phyloP scores from a whole-genome alignment of 495 filamentous ascomycete genomes.

The Penicillium longicatenatum region DNA sequence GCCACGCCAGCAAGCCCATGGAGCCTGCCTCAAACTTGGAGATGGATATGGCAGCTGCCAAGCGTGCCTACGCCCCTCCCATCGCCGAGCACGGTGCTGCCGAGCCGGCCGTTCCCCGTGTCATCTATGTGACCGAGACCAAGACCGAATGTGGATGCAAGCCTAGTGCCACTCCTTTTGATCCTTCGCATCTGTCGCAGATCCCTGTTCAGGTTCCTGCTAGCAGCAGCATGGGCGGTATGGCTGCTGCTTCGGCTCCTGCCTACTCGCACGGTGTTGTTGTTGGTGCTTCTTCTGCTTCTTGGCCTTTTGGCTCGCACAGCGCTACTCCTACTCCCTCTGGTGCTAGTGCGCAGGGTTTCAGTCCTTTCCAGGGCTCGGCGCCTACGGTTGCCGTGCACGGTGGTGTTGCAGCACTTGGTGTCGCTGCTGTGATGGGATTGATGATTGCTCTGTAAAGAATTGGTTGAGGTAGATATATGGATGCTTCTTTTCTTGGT shows the following conservation, averaged over 20 bases:
- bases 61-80: slow-evolving; percentile 23
- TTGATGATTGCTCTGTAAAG: slow-evolving; percentile 30
- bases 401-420: slow-evolving; percentile 19
- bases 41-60: slow-evolving; percentile 7
- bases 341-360: slow-evolving; percentile 24
- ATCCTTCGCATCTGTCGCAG: slow-evolving; percentile 23
- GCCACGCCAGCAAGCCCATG: slow-evolving; percentile 30
- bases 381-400: slow-evolving; percentile 16
- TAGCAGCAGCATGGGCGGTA: slow-evolving; percentile 18
- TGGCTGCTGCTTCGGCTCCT: slow-evolving; percentile 15
- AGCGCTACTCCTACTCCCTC: slow-evolving; percentile 21
- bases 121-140: slow-evolving; percentile 30
- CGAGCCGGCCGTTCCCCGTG: slow-evolving; percentile 10
- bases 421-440: slow-evolving; percentile 30
- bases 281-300: slow-evolving; percentile 20
- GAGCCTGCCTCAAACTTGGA: slow-evolving; percentile 13
- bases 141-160: slow-evolving; percentile 28
- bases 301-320: slow-evolving; percentile 16
- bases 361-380: slow-evolving; percentile 26
- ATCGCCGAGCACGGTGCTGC: not conserved
- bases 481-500: not conserved
- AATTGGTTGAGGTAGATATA: not conserved
- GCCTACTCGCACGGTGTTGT: slow-evolving; percentile 17
- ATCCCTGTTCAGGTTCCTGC: slow-evolving; percentile 27
- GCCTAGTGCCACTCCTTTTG: slow-evolving; percentile 13